Base-by-base conservation (phyloP, 2,329 filamentous ascomycete species). In the Penicillium thymicola region DNA sequence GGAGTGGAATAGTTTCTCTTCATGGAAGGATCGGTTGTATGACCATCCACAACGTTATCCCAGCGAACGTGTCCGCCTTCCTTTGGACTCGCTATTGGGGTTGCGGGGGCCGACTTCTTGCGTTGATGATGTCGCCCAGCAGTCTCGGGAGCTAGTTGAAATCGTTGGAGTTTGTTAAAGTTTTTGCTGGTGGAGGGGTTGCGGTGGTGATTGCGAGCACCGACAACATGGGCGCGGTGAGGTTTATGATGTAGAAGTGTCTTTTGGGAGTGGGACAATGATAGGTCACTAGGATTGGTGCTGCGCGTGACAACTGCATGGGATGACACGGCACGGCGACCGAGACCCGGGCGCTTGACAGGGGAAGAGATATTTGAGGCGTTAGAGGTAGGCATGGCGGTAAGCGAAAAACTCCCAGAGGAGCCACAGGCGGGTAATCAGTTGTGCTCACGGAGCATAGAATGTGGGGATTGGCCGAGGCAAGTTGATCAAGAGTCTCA, bases 1-100 rank as follows among this genome's bases (percentile, higher is more conserved):
- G 75, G 76, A 21, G 74, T 76, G 3, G 77, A 79, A 56, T 76
- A 69, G 53, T 78, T 79, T 63, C 77, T 77, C 60, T 75, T 76
- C 65, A 78, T 75, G 38, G 75, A 72, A 30, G 65, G 65, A 34
- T 68, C 65, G 18, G 70, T 67, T 16, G 67, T 67, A 30, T 73
- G 69, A 46, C 70, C 68, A 18, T 72, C 70, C 51, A 72, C 66
- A n/a, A 65, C 73, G 54, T 70, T 73, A 62, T 78, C 77, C 69
- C 76, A 76, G 44, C 72, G 75, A 43, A 78, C 70, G 61, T 74
- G 72, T 27, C 67, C 61, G 30, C 62, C 59, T 23, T 65, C 68
- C 37, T 70, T 72, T 23, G 76, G 77, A 56, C 77, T 79, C 16
- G 72, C 73, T 18, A 72, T 66, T 23, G 77, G 77, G 25, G 76